Percentiles rank a stretch among this genome's conserved stretches.
Evolutionary conservation across 257 asterid genomes (phyloP).

Genomic region (Lithospermum erythrorhizon): DNA sequence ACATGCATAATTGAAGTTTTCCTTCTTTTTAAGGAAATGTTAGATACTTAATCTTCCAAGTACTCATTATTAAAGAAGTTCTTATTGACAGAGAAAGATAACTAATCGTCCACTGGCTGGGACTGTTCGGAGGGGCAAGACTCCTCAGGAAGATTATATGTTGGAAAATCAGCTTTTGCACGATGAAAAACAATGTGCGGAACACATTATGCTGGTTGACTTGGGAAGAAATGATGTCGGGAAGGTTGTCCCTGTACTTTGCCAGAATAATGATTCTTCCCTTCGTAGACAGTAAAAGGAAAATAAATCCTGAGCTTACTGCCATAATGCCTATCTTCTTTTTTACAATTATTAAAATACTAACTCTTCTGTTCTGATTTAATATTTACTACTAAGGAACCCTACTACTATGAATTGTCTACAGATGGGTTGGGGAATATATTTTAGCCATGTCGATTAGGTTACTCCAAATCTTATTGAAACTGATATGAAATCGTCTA

Average conservation of each 20-base stretch:
- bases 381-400: no score
- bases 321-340: neutral
- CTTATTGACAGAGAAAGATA: conserved; percentile 47
- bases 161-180: conserved; percentile 76
- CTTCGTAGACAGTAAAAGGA: neutral
- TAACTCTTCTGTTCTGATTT: neutral
- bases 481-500: no score
- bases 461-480: no score
- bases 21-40: conserved; percentile 7
- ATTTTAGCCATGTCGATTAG: no score
- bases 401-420: no score
- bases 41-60: neutral
- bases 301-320: neutral
- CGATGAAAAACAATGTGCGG: conserved; percentile 91
- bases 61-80: conserved; percentile 1
- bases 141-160: conserved; percentile 79
- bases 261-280: neutral
- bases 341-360: neutral
- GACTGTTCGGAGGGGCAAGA: conserved; percentile 87
- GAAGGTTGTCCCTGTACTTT: conserved; percentile 42
- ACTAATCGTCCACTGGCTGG: conserved; percentile 98
- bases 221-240: conserved; percentile 99
- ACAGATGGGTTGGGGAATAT: no score
- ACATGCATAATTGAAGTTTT: neutral
- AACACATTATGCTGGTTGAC: conserved; percentile 97